Base-by-base conservation (phyloP, 176 grass and related monocot genomes). In the Eremochloa ophiuroides region DNA sequence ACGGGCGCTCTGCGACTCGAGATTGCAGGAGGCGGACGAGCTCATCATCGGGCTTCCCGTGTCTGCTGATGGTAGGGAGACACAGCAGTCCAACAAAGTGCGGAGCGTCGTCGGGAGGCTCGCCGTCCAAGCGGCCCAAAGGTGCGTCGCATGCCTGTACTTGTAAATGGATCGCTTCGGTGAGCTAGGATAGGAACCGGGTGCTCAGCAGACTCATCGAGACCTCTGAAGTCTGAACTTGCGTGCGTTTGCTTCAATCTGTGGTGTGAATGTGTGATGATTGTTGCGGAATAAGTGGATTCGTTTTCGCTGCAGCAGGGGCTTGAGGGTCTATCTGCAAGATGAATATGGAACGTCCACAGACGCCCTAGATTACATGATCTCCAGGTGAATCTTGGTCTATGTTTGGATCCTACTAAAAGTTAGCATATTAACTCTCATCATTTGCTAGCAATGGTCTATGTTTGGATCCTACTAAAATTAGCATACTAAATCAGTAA, bases 321-420 rank as follows among this genome's bases (percentile, higher is more conserved):
- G 92, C 17, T 85, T 94, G 88, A 92, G 92, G 83, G 90, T 94
- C 29, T 94, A 87, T 76, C 75, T 92, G 66, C 94, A 97, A 79
- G 92, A 97, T 69, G 94, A 97, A 4, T 84, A 91, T 66, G 90
- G 95, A 44, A 93, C 92, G 20, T 91, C 95, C 20, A 77, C 87
- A 20, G 95, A 98, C 31, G 95, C 95, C 26, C 78, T 93, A 53
- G 71, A 93, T 64, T 94, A 85, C 70, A 98, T 98, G 95, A 89
- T 94, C 56, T 87, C 87, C 80, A 93, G 84, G 95, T 93, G 71
- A 85, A 69, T 33, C 42, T 13, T 75, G 28, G n/a, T 10, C 20
- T 71, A 22, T 60, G 3, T 28, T 28, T 29, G 26, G 10, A 27
- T 61, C 12, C 58, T 26, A 3, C 56, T 34, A 27, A 25, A 27